These are phyloP conservation scores for Russula sp. DNA, from an alignment of 768 basidiomycete species.

Conservation along the genomic window DNA sequence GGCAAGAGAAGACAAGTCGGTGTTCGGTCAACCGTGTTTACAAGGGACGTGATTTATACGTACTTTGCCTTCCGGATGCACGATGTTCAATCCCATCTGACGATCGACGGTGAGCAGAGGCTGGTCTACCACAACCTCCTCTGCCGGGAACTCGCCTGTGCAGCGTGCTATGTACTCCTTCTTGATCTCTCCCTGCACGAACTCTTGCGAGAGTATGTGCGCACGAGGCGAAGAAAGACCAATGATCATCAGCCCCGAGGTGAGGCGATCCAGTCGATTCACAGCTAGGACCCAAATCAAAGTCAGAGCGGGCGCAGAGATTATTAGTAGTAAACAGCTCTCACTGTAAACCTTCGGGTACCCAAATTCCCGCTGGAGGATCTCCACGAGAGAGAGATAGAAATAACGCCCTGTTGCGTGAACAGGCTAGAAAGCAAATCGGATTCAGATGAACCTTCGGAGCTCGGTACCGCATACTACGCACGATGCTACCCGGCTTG, in stretches of 20 bases:
- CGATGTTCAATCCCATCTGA: conserved; percentile 95
- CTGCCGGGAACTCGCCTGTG: conserved; percentile 81
- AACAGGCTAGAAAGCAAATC: conserved; percentile 59
- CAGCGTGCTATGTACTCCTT: conserved; percentile 94
- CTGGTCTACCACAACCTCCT: conserved; percentile 78
- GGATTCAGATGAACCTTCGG: not conserved
- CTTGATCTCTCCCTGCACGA: conserved; percentile 72
- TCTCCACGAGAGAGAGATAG: conserved; percentile 83
- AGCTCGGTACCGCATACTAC: conserved; percentile 40
- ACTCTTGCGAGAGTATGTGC: conserved; percentile 71
- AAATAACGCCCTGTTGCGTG: conserved; percentile 91
- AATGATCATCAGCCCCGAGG: conserved; percentile 93
- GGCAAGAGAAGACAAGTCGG: not conserved
- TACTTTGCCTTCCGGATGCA: conserved; percentile 94
- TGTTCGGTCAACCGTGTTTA: not conserved
- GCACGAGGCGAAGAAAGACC: conserved; percentile 72
- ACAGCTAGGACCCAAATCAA: conserved; percentile 64
- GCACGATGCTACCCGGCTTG: conserved; percentile 94
- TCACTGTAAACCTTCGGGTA: conserved; percentile 79
- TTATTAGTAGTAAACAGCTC: conserved; percentile 32
- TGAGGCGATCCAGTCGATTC: conserved; percentile 90
- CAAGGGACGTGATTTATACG: conserved; percentile 12
- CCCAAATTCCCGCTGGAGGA: conserved; percentile 80
- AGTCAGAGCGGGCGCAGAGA: not conserved
- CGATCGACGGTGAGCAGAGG: conserved; percentile 89